Base-by-base conservation (phyloP, 805 yeast species). In the Starmerella cellae region DNA sequence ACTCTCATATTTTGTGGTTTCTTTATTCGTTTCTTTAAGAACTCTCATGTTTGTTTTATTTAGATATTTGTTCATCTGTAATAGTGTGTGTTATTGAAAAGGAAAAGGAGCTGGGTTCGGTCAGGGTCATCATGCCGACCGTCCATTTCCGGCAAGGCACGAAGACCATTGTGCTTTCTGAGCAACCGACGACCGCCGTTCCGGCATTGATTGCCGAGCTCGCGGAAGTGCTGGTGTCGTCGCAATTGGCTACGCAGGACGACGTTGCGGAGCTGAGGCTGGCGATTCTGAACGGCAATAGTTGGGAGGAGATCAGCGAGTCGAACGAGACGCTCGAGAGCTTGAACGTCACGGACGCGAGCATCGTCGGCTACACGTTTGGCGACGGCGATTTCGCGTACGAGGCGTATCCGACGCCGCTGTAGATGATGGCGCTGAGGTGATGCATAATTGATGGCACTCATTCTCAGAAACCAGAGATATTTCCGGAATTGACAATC, bases 191-290 rank as follows among this genome's bases (percentile, higher is more conserved):
- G 13, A 33, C 41, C 16, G 27, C 34, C 14, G 44, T 48, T 5
- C 42, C 48, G 16, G 43, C 47, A 5, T 37, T 53, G 8, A 33
- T 51, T 5, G 56, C 53, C 8, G 55, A 51, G 42, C 38, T 54
- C 11, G 57, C 56, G 4, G 56, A 54, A 46, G 51, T 50, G 26
- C 48, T 54, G 4, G 50, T 50, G 24, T 43, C 46, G 10, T 45
- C 56, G 6, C 43, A 44, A n/a, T 37, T 40, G 20, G 50, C 53
- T 4, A 14, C 44, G 14, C 43, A 37, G 28, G 51, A 47, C 14
- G 48, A 49, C 32, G 53, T 52, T 8, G 48, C 47, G 19, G 38
- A 27, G 32, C 46, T 51, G 35, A 39, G 46, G 14, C 46, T 54
- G 6, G 56, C 51, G 5, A 13, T 50, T 14, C 38, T 44, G 29